Percentiles rank a stretch among this genome's conserved stretches.
Evolutionary conservation across 2,329 filamentous ascomycete species (phyloP).

Genomic region (Diplocarpon rosae): DNA sequence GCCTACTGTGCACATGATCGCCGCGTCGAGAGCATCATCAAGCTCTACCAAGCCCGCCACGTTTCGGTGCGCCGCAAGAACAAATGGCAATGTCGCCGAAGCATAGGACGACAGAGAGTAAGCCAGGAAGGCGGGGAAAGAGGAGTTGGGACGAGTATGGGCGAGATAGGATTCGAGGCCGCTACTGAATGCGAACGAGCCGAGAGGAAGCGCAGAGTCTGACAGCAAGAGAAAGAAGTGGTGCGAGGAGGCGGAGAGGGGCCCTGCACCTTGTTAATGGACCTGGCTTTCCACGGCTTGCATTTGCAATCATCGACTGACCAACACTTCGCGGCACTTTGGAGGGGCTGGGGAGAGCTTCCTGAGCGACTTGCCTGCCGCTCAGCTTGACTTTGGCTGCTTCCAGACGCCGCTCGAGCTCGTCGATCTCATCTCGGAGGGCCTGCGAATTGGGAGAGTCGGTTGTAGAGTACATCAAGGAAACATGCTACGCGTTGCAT

Average conservation of each 20-base stretch:
- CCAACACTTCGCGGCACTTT: slow-evolving; percentile 14
- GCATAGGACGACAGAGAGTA: slow-evolving; percentile 62
- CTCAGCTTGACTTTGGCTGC: slow-evolving; percentile 35
- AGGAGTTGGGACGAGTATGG: slow-evolving; percentile 41
- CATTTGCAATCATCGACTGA: slow-evolving; percentile 2
- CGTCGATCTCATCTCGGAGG: slow-evolving; percentile 41
- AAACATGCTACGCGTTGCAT: slow-evolving; percentile 6
- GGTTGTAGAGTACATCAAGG: slow-evolving; percentile 17
- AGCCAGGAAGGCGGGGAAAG: slow-evolving; percentile 56
- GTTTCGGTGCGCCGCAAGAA: slow-evolving; percentile 53
- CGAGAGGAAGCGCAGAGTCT: slow-evolving; percentile 71
- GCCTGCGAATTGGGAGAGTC: slow-evolving; percentile 25
- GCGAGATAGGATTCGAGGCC: slow-evolving; percentile 74
- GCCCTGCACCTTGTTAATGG: slow-evolving; percentile 13
- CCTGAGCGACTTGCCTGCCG: slow-evolving; percentile 10
- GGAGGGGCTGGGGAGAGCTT: slow-evolving; percentile 16
- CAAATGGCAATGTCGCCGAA: slow-evolving; percentile 62
- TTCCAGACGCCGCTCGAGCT: slow-evolving; percentile 39
- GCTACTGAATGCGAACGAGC: slow-evolving; percentile 79
- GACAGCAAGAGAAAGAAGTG: slow-evolving; percentile 69
- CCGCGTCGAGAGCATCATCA: slow-evolving; percentile 68
- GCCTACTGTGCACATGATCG: slow-evolving; percentile 68
- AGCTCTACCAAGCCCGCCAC: slow-evolving; percentile 42
- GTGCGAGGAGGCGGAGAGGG: slow-evolving; percentile 17
- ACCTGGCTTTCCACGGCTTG: background rate